Base-by-base conservation (phyloP, 148 eudicot genomes). In the Talinum fruticosum region DNA sequence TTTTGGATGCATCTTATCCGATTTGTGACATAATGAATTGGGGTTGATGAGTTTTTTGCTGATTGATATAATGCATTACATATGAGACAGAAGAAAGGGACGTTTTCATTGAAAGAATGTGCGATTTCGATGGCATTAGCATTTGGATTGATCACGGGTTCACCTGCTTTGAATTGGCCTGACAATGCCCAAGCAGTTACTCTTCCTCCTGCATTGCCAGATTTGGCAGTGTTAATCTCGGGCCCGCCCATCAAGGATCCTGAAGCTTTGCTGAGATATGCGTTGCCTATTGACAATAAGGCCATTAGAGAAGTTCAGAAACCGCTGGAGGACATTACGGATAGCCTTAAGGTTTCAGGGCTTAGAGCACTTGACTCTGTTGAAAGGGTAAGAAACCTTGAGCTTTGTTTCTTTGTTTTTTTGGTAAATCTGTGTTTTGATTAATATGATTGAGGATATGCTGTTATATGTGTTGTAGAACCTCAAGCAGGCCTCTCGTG, bases 221-320 rank as follows among this genome's bases (percentile, higher is more conserved):
- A 96, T 84, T 84, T 96, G 79, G 84, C 97, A 26, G 95, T 93
- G 75, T 80, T 96, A 69, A 93, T 93, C 73, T 90, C 97, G 12
- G 99, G 99, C 78, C 99, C 99, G 5, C 99, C 99, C 36, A 96
- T 96, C 74, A 93, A 96, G 88, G 99, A 96, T 45, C 99, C 99
- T 0, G 97, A 90, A 62, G 95, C 97, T 5, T 75, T 96, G 57
- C 82, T 96, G 85, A 89, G 99, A 72, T 81, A 96, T 35, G 97
- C 86, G 24, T 88, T 96, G 84, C 99, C 99, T 16, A 90, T 96
- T 69, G 82, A 96, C 78, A 96, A 93, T 73, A 96, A 96, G 82
- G 97, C 99, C 36, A 87, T 96, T 64, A 87, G 99, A 83, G 97
- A 96, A 76, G 99, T 96, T 77, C 99, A 96, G 77, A 96, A 91